These are phyloP conservation scores for Dictyostelium intermedium DNA, from an alignment of 78 protist genomes.

Conservation along the genomic window DNA sequence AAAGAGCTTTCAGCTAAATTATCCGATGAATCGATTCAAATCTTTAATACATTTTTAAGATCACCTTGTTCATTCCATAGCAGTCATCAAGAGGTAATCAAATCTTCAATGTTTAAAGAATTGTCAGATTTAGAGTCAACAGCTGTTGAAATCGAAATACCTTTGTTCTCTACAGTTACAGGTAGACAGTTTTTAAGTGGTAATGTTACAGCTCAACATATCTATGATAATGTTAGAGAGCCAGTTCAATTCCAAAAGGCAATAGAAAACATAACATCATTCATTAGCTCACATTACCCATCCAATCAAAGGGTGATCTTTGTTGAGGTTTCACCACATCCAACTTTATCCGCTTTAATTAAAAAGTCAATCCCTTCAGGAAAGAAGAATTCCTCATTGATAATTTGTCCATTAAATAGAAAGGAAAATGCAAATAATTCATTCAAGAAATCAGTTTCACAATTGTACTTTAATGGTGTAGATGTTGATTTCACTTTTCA, in stretches of 20 bases:
- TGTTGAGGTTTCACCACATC: constrained; percentile 74
- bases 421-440: constrained; percentile 7
- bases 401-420: constrained; percentile 8
- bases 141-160: not conserved
- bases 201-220: not conserved
- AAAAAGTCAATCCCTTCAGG: not conserved
- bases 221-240: constrained; percentile 20
- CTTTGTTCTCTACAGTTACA: constrained; percentile 50
- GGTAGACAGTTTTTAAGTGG: not conserved
- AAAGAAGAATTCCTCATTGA: not conserved
- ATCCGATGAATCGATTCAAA: not conserved
- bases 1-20: not conserved
- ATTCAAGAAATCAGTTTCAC: not conserved
- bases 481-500: constrained; percentile 35
- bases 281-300: not conserved
- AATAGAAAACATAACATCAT: not conserved
- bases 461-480: constrained; percentile 24
- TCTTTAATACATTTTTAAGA: constrained; percentile 8
- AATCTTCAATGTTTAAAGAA: not conserved
- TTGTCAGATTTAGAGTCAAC: not conserved
- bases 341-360: constrained; percentile 6
- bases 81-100: constrained; percentile 12
- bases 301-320: not conserved
- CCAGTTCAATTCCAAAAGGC: constrained; percentile 25
- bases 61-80: constrained; percentile 71